phyloP scores from a whole-genome alignment of 2,329 filamentous ascomycete species.

The Chalara sp. region DNA sequence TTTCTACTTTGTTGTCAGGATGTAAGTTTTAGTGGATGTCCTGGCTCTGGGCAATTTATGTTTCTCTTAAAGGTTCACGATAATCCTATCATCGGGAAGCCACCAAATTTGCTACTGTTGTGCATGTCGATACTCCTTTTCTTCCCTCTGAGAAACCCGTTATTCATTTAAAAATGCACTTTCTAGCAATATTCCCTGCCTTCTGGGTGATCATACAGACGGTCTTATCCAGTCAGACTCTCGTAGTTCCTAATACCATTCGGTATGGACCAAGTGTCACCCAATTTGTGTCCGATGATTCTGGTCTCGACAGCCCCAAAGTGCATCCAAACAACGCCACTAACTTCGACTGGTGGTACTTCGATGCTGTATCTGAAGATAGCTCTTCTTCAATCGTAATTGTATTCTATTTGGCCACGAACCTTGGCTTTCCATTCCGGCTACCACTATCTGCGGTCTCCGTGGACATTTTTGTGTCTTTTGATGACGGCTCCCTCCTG shows the following conservation, averaged over 20 bases:
- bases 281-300: neutral
- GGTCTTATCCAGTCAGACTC: neutral
- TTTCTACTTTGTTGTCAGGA: too few relatives aligned
- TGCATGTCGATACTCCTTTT: too few relatives aligned
- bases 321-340: constrained; percentile 14
- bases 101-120: too few relatives aligned
- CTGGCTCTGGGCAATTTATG: too few relatives aligned
- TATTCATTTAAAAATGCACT: too few relatives aligned
- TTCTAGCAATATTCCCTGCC: too few relatives aligned
- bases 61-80: too few relatives aligned
- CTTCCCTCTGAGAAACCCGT: too few relatives aligned
- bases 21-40: too few relatives aligned
- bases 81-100: too few relatives aligned
- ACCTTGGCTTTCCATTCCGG: constrained; percentile 30
- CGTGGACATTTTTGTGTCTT: constrained; percentile 8
- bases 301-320: constrained; percentile 14
- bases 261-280: neutral
- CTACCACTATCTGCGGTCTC: neutral
- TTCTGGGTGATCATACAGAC: neutral
- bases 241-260: neutral
- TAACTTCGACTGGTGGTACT: constrained; percentile 32
- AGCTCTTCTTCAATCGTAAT: constrained; percentile 24
- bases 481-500: constrained; percentile 8
- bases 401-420: constrained; percentile 26
- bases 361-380: constrained; percentile 28